Evolutionary conservation across 2,329 filamentous ascomycete species (phyloP).

Genomic region (Coniochaeta sp.): DNA sequence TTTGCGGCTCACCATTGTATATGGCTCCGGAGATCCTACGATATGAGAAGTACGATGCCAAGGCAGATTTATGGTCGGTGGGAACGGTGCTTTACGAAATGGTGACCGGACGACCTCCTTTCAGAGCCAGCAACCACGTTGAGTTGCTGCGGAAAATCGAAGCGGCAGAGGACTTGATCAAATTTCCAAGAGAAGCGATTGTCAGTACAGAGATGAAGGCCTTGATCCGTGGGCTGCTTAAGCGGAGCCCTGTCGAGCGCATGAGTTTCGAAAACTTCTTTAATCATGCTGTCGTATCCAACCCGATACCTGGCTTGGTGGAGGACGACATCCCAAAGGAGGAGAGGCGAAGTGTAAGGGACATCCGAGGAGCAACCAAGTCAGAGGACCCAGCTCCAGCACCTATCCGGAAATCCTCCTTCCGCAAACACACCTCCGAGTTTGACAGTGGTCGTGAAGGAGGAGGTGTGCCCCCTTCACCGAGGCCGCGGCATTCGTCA

Average conservation of each 20-base stretch:
- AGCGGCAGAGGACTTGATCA: slow-evolving; percentile 76
- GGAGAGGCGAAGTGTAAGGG: slow-evolving; percentile 24
- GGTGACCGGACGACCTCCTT: slow-evolving; percentile 84
- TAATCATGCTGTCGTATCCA: slow-evolving; percentile 61
- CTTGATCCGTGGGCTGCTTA: slow-evolving; percentile 73
- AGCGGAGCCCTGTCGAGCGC: slow-evolving; percentile 77
- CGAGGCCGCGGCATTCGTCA: slow-evolving; percentile 32
- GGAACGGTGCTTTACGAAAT: slow-evolving; percentile 95
- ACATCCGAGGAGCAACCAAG: slow-evolving; percentile 23
- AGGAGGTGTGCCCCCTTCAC: slow-evolving; percentile 25
- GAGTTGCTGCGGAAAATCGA: slow-evolving; percentile 91
- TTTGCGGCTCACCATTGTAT: slow-evolving; percentile 94
- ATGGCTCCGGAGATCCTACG: slow-evolving; percentile 98
- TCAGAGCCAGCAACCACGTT: slow-evolving; percentile 88
- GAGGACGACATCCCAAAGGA: slow-evolving; percentile 62
- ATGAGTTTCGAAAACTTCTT: slow-evolving; percentile 87
- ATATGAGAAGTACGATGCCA: slow-evolving; percentile 96
- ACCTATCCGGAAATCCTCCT: slow-evolving; percentile 27
- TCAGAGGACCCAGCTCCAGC: slow-evolving; percentile 21
- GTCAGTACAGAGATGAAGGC: slow-evolving; percentile 72
- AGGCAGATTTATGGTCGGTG: slow-evolving; percentile 95
- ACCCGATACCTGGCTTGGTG: slow-evolving; percentile 72
- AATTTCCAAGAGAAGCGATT: slow-evolving; percentile 66
- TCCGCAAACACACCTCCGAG: slow-evolving; percentile 29
- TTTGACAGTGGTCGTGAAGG: slow-evolving; percentile 26